Percentiles rank a stretch among this genome's conserved stretches.
Conservation (phyloP, 805 yeast genomes). For the Zygosaccharomyces pseudorouxii region DNA sequence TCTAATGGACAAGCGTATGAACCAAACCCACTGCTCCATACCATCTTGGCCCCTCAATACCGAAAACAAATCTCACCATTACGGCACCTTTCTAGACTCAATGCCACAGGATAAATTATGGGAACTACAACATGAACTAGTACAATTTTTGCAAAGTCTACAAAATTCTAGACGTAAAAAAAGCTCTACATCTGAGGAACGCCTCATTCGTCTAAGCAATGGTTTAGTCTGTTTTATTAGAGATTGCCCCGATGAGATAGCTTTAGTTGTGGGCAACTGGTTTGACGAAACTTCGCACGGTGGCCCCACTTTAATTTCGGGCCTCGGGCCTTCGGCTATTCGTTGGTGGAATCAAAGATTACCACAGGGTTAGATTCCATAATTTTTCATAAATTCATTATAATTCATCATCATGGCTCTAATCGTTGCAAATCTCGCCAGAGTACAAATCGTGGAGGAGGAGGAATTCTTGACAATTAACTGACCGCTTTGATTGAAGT, state of each 20-base stretch:
- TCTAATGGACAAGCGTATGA: constrained; percentile 13
- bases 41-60: constrained; percentile 20
- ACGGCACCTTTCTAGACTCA: constrained; percentile 21
- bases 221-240: constrained; percentile 32
- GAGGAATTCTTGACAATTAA: constrained; percentile 10
- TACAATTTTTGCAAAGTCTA: constrained; percentile 16
- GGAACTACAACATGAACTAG: constrained; percentile 26
- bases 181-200: constrained; percentile 23
- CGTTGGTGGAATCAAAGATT: constrained; percentile 22
- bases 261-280: constrained; percentile 32
- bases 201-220: constrained; percentile 30
- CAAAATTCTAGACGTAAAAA: constrained; percentile 15
- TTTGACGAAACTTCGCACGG: constrained; percentile 15
- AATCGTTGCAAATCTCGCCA: constrained; percentile 21
- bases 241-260: constrained; percentile 16
- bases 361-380: background rate
- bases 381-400: background rate
- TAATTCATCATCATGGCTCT: background rate
- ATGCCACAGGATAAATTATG: constrained; percentile 24
- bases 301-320: constrained; percentile 13
- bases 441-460: constrained; percentile 21
- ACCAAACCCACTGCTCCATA: constrained; percentile 22
- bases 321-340: constrained; percentile 24
- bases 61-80: constrained; percentile 3
- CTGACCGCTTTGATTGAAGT: background rate